These are phyloP conservation scores for Diversispora epigaea DNA, from an alignment of 192 early-diverging fungal genomes.

Conservation along the genomic window DNA sequence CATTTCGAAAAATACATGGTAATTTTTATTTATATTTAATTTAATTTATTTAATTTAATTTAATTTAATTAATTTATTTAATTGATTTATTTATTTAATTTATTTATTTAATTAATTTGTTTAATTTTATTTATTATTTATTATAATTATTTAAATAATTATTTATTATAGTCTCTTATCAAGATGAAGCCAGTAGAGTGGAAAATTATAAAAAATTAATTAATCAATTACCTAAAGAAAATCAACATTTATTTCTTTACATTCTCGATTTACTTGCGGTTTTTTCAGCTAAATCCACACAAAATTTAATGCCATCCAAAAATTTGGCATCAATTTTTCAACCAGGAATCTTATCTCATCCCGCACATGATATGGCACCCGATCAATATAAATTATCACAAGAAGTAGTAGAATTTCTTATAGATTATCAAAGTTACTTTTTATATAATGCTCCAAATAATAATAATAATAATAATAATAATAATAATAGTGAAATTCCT, in stretches of 20 bases:
- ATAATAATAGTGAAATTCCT: too few species aligned
- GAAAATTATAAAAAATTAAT: slow-evolving; percentile 60
- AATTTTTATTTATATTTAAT: slow-evolving; percentile 23
- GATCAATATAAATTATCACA: slow-evolving; percentile 76
- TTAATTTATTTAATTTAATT: not conserved
- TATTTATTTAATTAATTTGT: not conserved
- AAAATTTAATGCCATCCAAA: slow-evolving; percentile 68
- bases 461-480: too few species aligned
- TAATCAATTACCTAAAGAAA: slow-evolving; percentile 51
- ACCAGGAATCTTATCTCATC: slow-evolving; percentile 74
- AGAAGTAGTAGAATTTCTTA: slow-evolving; percentile 73
- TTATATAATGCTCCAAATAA: slow-evolving; percentile 24
- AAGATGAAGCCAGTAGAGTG: slow-evolving; percentile 41
- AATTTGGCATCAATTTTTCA: slow-evolving; percentile 78
- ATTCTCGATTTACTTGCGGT: slow-evolving; percentile 64
- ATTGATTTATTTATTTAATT: not conserved
- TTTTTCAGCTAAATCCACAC: slow-evolving; percentile 51
- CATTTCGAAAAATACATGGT: slow-evolving; percentile 65
- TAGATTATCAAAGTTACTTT: slow-evolving; percentile 59
- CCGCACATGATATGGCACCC: slow-evolving; percentile 65
- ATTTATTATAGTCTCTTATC: slow-evolving; percentile 38
- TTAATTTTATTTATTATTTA: not conserved
- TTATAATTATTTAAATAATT: not conserved
- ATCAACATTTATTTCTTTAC: slow-evolving; percentile 69
- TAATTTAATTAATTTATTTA: not conserved